These are phyloP conservation scores for Gremmenia infestans DNA, from an alignment of 2,329 filamentous ascomycete genomes.

Conservation along the genomic window DNA sequence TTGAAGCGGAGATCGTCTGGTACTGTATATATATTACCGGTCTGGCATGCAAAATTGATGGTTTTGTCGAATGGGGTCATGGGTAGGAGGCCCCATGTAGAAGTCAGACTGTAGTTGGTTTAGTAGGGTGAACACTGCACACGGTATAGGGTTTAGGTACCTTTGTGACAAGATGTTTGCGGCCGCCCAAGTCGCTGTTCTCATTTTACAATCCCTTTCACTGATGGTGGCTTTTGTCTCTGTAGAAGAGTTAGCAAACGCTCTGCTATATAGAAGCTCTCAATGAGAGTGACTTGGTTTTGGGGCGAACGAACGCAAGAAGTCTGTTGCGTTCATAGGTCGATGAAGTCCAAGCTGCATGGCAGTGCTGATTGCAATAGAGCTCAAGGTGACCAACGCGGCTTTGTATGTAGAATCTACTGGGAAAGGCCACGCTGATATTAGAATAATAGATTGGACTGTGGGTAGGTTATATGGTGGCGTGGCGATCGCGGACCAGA, in stretches of 20 bases:
- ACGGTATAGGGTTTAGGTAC: not conserved
- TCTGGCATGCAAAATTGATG: conserved; percentile 7
- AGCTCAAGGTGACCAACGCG: conserved; percentile 17
- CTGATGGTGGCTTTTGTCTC: not conserved
- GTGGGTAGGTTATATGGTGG: conserved; percentile 1
- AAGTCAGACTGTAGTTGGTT: not conserved
- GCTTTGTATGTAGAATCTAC: conserved; percentile 19
- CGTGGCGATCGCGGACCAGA: conserved; percentile 8
- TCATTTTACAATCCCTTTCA: not conserved
- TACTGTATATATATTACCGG: conserved; percentile 3
- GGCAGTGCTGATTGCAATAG: conserved; percentile 18
- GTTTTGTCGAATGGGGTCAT: conserved; percentile 7
- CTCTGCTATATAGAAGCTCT: too few species aligned
- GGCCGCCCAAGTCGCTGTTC: conserved; percentile 10
- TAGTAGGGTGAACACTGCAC: not conserved
- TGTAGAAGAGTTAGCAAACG: not conserved
- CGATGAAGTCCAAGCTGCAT: conserved; percentile 25
- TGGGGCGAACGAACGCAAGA: conserved; percentile 3
- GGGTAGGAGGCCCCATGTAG: not conserved
- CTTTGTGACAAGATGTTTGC: conserved; percentile 10
- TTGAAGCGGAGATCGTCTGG: conserved; percentile 5
- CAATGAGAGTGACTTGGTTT: not conserved
- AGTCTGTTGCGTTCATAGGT: conserved; percentile 18
- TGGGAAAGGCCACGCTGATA: conserved; percentile 24
- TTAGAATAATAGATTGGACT: conserved; percentile 18